phyloP scores from a whole-genome alignment of 768 basidiomycete species.

The Daedalea quercina region DNA sequence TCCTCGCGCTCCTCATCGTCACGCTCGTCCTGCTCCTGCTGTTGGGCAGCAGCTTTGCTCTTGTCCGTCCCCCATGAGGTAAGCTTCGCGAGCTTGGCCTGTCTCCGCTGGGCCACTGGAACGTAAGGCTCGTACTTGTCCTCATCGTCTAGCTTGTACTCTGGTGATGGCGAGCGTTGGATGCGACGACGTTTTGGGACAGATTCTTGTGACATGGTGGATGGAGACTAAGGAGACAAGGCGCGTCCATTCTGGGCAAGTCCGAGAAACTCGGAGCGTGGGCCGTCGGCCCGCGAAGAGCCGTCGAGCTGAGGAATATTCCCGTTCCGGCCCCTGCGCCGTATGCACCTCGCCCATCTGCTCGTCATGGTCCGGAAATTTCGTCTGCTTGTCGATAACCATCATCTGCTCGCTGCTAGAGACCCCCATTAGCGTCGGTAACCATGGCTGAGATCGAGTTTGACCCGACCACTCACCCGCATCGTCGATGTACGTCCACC shows the following conservation, averaged over 20 bases:
- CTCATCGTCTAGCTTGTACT: slow-evolving; percentile 57
- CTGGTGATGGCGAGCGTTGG: slow-evolving; percentile 53
- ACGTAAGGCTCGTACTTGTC: slow-evolving; percentile 80
- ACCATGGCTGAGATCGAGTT: slow-evolving; percentile 27
- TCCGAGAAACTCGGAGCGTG: not conserved
- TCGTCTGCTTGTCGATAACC: not conserved
- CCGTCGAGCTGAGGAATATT: not conserved
- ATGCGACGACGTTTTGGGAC: slow-evolving; percentile 43
- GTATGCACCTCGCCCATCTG: too few species aligned
- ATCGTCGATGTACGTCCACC: slow-evolving; percentile 54
- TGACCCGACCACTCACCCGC: slow-evolving; percentile 57
- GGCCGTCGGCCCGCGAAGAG: not conserved
- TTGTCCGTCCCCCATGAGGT: slow-evolving; percentile 55
- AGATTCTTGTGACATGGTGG: slow-evolving; percentile 24
- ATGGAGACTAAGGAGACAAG: not conserved
- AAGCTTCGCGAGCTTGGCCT: slow-evolving; percentile 74
- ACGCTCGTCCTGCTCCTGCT: slow-evolving; percentile 54
- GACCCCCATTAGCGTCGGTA: not conserved
- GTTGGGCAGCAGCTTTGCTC: slow-evolving; percentile 36
- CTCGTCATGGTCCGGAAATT: too few species aligned
- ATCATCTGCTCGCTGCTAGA: not conserved
- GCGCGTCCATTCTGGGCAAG: not conserved
- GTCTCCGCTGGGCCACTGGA: slow-evolving; percentile 78
- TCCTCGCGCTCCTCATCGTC: slow-evolving; percentile 78
- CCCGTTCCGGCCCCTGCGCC: not conserved